phyloP scores from a whole-genome alignment of 306 rosid genomes.

The Prunus mongolica region DNA sequence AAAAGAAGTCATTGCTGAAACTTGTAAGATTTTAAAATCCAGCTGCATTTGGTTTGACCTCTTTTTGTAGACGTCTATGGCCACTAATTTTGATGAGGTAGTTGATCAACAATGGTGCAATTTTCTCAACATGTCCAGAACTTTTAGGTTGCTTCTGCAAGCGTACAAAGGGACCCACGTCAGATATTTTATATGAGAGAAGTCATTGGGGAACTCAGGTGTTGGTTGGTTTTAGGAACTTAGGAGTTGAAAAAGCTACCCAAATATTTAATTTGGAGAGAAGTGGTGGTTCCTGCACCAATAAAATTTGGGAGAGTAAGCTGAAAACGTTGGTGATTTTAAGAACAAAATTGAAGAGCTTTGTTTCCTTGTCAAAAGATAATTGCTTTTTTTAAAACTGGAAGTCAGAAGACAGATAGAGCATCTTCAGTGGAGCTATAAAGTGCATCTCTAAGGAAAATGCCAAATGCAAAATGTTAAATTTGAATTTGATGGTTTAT shows the following conservation, averaged over 20 bases:
- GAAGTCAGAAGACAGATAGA: too few species aligned
- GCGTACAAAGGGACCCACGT: neutral
- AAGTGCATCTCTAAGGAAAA: too few species aligned
- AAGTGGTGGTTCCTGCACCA: too few species aligned
- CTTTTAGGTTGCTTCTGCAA: constrained; percentile 23
- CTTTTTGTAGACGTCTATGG: neutral
- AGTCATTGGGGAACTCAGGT: neutral
- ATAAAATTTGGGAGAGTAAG: too few species aligned
- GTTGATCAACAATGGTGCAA: constrained; percentile 53
- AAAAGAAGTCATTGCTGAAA: constrained; percentile 14
- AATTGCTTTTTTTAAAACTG: too few species aligned
- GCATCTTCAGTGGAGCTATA: too few species aligned
- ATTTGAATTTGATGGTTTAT: too few species aligned
- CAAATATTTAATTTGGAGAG: too few species aligned
- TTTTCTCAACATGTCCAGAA: constrained; percentile 24
- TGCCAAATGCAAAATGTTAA: too few species aligned
- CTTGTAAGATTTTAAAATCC: constrained; percentile 29
- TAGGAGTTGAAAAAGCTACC: neutral
- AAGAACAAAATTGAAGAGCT: too few species aligned
- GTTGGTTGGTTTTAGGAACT: neutral
- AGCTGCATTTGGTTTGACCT: constrained; percentile 68
- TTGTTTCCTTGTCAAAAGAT: too few species aligned
- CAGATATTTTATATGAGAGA: neutral
- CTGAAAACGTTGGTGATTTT: too few species aligned
- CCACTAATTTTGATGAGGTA: constrained; percentile 37